Evolutionary conservation across 441 rosid species (phyloP), one percentile per base, ranked within the genome.

Genomic region (Codiaeum variegatum): DNA sequence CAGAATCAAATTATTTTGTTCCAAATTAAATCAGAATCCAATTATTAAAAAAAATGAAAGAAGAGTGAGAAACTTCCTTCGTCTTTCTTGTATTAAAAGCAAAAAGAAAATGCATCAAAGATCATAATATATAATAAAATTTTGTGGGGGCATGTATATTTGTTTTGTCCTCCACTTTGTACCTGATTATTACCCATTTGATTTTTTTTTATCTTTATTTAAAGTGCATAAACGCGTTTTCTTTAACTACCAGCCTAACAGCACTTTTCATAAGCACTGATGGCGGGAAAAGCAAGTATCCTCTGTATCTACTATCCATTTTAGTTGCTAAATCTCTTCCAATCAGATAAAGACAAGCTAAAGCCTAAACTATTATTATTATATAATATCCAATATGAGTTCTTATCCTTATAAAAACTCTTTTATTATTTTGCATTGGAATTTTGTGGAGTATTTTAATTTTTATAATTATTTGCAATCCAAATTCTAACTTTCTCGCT

Each of bases 141-240:
- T 52, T 21, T 4, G 63, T 29, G 63, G 32, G 28, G 63, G 23
- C 36, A 60, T 9, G 13, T 10, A n/a, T 21, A 52, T 60, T 29
- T 29, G 11, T 18, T 13, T 29, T 29, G 63, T 60, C 11, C 4
- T 23, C 63, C 40, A 29, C 11, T 23, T n/a, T 19, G 21, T 9
- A 9, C 21, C 23, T n/a, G 1, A 52, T 52, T 26, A 52, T 52
- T 52, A 52, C 58, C 58, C 63, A 31, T 60, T 28, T 28, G 29
- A 15, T 28, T 28, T 16, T 40, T 40, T 6, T 38, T 38, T 7
- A 6, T 7, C 2, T 40, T 40, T 9, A 1, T 40, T 9, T 38
- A 38, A 40, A 40, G 44, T 40, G 46, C 15, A 24, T 4, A 2
- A 42, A 44, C 74, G 74, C 74, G 74, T 31, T 71, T n/a, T 42